Percentiles rank a stretch among this genome's conserved stretches.
Evolutionary conservation across 1,284 basidiomycete genomes (phyloP).

Genomic region (Irpex rosettiformis): DNA sequence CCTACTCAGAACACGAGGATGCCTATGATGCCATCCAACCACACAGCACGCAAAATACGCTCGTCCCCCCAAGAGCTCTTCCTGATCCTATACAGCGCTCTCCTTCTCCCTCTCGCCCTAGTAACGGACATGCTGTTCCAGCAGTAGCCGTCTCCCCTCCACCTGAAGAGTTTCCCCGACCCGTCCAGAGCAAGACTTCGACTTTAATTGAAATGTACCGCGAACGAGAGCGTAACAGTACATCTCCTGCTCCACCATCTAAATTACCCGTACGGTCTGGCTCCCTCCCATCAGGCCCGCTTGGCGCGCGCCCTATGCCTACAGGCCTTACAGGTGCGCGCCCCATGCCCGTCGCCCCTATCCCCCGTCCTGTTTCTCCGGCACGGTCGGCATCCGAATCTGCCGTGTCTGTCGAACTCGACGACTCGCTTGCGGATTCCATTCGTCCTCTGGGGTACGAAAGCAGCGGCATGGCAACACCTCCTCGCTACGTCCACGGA

Average conservation of each 20-base stretch:
- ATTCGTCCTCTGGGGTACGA: neutral
- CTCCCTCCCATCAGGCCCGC: conserved; percentile 11
- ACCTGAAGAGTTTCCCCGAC: conserved; percentile 6
- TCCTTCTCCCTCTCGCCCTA: neutral
- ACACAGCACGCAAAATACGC: neutral
- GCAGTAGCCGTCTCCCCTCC: conserved; percentile 9
- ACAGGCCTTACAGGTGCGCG: neutral
- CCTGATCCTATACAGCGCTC: neutral
- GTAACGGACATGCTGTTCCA: conserved; percentile 2
- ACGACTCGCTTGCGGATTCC: conserved; percentile 12
- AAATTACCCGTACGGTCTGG: conserved; percentile 32
- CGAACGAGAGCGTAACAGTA: conserved; percentile 50
- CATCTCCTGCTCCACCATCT: conserved; percentile 28
- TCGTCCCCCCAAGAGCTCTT: neutral
- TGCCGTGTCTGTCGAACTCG: conserved; percentile 21
- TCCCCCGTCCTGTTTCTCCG: neutral
- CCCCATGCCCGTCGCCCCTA: neutral
- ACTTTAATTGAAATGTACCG: conserved; percentile 80
- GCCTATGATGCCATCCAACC: neutral
- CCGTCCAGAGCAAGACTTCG: conserved; percentile 55
- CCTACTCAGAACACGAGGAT: conserved; percentile 8
- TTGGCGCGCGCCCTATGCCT: conserved; percentile 8
- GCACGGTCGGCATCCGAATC: conserved; percentile 16
- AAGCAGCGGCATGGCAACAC: conserved; percentile 31
- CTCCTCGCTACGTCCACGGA: conserved; percentile 79